Evolutionary conservation across 352 stramenopile species (phyloP).

Genomic region (Blastocystis sp.): DNA sequence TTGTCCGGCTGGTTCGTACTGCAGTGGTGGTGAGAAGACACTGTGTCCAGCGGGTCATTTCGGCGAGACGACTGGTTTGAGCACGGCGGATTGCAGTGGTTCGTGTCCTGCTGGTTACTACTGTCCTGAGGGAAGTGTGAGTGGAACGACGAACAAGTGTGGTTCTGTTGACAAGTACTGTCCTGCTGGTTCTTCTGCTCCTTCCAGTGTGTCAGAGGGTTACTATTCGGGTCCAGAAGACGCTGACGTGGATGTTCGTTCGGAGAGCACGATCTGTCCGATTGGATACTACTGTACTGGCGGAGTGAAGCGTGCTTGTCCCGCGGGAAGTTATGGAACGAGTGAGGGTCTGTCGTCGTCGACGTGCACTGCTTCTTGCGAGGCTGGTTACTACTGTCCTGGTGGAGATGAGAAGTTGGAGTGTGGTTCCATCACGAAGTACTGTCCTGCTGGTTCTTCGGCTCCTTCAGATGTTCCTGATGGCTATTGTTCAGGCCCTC

Average conservation of each 20-base stretch:
- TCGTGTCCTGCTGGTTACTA: not conserved
- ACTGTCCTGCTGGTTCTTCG: too few relatives aligned
- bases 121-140: not conserved
- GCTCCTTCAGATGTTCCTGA: not conserved
- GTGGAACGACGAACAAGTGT: not conserved
- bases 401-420: too few relatives aligned
- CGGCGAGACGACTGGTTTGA: not conserved
- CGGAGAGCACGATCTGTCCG: not conserved
- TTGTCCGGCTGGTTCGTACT: too few relatives aligned
- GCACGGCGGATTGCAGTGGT: not conserved
- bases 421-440: too few relatives aligned
- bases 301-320: slow-evolving; percentile 5
- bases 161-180: slow-evolving; percentile 31
- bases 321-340: slow-evolving; percentile 23
- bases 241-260: not conserved
- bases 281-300: slow-evolving; percentile 21
- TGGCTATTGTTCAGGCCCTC: slow-evolving; percentile 20
- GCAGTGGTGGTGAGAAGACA: too few relatives aligned
- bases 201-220: not conserved
- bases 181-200: not conserved
- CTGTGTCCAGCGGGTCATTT: too few relatives aligned
- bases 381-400: too few relatives aligned
- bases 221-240: slow-evolving; percentile 1
- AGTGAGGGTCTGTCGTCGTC: not conserved
- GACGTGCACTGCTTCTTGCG: slow-evolving; percentile 16